Percentiles rank a stretch among this genome's conserved stretches.
These are phyloP conservation scores for Tricholoma sp. DNA, from an alignment of 768 basidiomycete species.

Conservation along the genomic window DNA sequence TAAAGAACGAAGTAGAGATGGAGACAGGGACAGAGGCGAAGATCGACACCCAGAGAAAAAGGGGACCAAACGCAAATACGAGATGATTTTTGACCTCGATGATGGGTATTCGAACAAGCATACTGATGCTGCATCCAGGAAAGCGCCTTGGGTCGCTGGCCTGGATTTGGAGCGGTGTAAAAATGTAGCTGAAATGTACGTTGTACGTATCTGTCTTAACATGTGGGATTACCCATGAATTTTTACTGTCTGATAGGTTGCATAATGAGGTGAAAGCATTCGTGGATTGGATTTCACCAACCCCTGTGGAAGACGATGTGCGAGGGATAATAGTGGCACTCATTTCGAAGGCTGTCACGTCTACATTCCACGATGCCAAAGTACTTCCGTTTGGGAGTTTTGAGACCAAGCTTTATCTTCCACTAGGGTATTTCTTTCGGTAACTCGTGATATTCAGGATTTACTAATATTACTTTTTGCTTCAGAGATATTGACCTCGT, in stretches of 20 bases:
- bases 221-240: conserved; percentile 2
- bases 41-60: conserved; percentile 8
- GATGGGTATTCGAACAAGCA: conserved; percentile 50
- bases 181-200: conserved; percentile 83
- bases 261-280: conserved; percentile 86
- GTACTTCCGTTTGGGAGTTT: conserved; percentile 90
- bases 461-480: conserved; percentile 7
- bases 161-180: conserved; percentile 70
- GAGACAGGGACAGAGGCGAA: conserved; percentile 16
- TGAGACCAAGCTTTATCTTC: conserved; percentile 90
- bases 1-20: conserved; percentile 6
- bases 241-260: conserved; percentile 46
- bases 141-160: conserved; percentile 64
- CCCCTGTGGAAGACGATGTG: conserved; percentile 78
- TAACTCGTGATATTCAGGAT: conserved; percentile 2
- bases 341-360: conserved; percentile 59
- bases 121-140: conserved; percentile 45
- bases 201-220: conserved; percentile 51
- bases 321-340: conserved; percentile 66
- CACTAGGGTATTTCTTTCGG: conserved; percentile 57
- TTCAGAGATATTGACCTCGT: conserved; percentile 93
- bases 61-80: conserved; percentile 43
- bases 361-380: conserved; percentile 71
- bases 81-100: conserved; percentile 36
- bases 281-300: conserved; percentile 82